phyloP scores from a whole-genome alignment of 2,329 filamentous ascomycete genomes.

The Fusarium brachygibbosum region DNA sequence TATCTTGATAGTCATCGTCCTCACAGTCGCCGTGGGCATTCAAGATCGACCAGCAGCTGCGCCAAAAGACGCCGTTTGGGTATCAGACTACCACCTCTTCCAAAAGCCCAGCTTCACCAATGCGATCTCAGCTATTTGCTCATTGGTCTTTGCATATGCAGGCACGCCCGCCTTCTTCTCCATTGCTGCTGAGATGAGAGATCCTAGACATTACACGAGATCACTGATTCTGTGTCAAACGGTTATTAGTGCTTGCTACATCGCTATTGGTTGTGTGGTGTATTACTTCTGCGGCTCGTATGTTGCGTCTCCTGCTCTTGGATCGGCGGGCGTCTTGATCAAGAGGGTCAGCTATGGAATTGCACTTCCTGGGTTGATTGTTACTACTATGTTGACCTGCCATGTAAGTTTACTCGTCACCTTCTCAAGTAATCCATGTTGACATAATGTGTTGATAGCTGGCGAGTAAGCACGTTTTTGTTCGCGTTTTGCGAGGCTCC shows the following conservation, averaged over 20 bases:
- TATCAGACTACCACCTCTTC: conserved; percentile 52
- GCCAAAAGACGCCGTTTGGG: conserved; percentile 43
- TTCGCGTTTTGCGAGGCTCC: conserved; percentile 47
- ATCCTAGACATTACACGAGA: conserved; percentile 50
- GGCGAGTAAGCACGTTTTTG: conserved; percentile 36
- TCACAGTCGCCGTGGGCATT: conserved; percentile 41
- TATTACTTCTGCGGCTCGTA: conserved; percentile 63
- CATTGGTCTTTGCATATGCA: conserved; percentile 56
- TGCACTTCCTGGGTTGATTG: conserved; percentile 50
- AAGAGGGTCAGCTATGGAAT: conserved; percentile 62
- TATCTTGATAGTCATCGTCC: conserved; percentile 24
- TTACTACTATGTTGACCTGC: conserved; percentile 45
- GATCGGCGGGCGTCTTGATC: conserved; percentile 57
- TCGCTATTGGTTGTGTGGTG: conserved; percentile 55
- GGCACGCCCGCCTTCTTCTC: conserved; percentile 55
- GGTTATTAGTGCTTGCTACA: conserved; percentile 52
- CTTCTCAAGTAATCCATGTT: rapidly evolving
- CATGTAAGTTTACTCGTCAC: conserved; percentile 37
- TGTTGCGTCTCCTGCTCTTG: conserved; percentile 62
- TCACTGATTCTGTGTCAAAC: conserved; percentile 48
- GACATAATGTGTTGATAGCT: not conserved
- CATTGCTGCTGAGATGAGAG: conserved; percentile 53
- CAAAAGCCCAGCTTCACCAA: conserved; percentile 51
- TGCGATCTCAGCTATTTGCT: conserved; percentile 51
- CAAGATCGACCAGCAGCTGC: conserved; percentile 39